phyloP scores from a whole-genome alignment of 2,329 filamentous ascomycete species.

The Ophiostoma sp. region DNA sequence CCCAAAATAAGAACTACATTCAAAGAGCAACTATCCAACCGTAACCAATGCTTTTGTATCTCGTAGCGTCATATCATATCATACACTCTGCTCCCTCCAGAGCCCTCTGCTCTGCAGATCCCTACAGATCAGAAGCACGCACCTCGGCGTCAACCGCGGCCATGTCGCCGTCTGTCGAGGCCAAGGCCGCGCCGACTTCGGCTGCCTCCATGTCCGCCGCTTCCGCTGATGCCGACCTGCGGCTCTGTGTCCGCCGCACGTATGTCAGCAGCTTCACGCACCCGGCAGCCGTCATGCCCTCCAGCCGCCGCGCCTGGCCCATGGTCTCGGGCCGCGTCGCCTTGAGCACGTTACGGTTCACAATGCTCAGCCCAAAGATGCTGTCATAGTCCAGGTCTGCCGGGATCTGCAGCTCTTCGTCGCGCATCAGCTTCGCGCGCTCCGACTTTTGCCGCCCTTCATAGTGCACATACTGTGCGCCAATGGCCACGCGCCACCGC shows the following conservation, averaged over 20 bases:
- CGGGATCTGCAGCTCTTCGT: slow-evolving; percentile 71
- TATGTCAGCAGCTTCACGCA: slow-evolving; percentile 57
- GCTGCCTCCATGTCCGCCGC: slow-evolving; percentile 20
- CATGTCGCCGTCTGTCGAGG: slow-evolving; percentile 34
- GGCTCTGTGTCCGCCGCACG: slow-evolving; percentile 42
- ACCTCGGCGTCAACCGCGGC: slow-evolving; percentile 40
- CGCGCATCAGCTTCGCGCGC: slow-evolving; percentile 63
- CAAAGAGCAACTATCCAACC: neutral
- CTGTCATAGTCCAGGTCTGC: slow-evolving; percentile 67
- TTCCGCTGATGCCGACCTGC: neutral
- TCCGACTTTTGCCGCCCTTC: slow-evolving; percentile 65
- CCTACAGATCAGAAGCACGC: slow-evolving; percentile 36
- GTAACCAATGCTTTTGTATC: slow-evolving; percentile 11
- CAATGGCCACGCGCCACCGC: slow-evolving; percentile 66
- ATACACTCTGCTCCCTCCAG: neutral
- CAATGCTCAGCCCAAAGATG: slow-evolving; percentile 69
- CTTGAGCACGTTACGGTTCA: slow-evolving; percentile 68
- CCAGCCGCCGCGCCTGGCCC: slow-evolving; percentile 80
- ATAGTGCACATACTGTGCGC: slow-evolving; percentile 83
- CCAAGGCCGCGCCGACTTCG: slow-evolving; percentile 14
- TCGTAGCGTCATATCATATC: slow-evolving; percentile 14
- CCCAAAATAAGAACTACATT: neutral
- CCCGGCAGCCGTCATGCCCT: slow-evolving; percentile 65
- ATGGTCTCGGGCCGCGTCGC: slow-evolving; percentile 73
- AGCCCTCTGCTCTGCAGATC: neutral